Evolutionary conservation across 306 rosid genomes (phyloP), one percentile per base, ranked within the genome.

Genomic region (Cicer bijugum): DNA sequence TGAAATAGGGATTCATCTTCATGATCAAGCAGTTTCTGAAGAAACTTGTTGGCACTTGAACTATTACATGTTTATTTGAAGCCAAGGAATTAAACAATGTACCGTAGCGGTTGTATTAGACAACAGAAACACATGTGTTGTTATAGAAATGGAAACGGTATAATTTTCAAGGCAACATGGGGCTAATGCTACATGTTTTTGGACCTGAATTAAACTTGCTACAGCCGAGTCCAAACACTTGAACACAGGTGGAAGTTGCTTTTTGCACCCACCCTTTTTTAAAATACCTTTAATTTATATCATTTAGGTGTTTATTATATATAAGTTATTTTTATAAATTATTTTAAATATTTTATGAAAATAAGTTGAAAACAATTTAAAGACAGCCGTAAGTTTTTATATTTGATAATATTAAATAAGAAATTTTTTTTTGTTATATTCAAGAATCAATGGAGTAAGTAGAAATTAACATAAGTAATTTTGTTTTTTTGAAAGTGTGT

Each of bases 11-110:
- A 65, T 65, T 43, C 38, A 65, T 43, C 53, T 65, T 19, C 39
- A 43, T 67, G 55, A 7, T 44, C 40, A 44, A 12, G 12, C 38
- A 45, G 71, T 44, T 67, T 55, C 40, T 44, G 19, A 67, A 45
- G 40, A 67, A 19, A 19, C 12, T 45, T 67, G 40, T 28, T 45
- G 56, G 56, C 40, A n/a, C 42, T 45, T 66, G 40, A 66, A 42
- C 56, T 66, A 45, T 7, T 66, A 47, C 55, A 10, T 64, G 52
- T 64, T 6, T 64, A 9, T 64, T 16, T 65, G 53, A 53, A 65
- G 11, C 17, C 50, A 4, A 9, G 6, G 10, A 28, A 19, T 38
- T 17, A 5, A 48, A 48, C 69, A n/a, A 9, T 37, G 40, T 74
- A 28, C 35, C 35, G 39, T 52, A 9, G 9, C 17, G 52, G 70